Conservation (phyloP, 1,139 yeast species). For the Chernovozyma sophiae-reginae region DNA sequence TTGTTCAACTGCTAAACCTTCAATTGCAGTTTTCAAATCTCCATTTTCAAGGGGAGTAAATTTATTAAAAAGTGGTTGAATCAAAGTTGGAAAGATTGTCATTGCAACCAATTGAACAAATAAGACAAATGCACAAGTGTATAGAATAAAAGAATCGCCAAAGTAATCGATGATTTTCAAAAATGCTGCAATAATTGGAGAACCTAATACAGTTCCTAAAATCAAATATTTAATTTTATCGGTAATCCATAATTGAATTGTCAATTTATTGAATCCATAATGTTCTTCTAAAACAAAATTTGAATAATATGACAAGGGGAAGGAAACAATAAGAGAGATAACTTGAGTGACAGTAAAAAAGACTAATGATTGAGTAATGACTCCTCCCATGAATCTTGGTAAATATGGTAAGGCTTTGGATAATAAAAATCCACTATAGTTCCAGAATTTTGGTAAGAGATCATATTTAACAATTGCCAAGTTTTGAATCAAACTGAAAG, state of each 20-base stretch:
- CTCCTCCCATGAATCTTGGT: conserved; percentile 47
- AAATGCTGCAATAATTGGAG: conserved; percentile 70
- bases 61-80: conserved; percentile 89
- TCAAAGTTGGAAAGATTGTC: conserved; percentile 73
- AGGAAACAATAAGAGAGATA: conserved; percentile 46
- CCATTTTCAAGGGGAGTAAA: conserved; percentile 89
- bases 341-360: conserved; percentile 48
- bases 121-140: conserved; percentile 69
- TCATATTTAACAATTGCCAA: conserved; percentile 57
- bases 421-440: conserved; percentile 41
- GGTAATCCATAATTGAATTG: conserved; percentile 62
- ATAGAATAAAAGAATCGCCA: conserved; percentile 77
- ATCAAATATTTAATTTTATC: conserved; percentile 63
- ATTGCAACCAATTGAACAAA: conserved; percentile 68
- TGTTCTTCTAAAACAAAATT: conserved; percentile 89
- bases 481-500: conserved; percentile 53
- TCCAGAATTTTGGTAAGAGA: conserved; percentile 69
- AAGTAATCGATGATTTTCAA: conserved; percentile 76
- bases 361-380: conserved; percentile 63
- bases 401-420: conserved; percentile 25
- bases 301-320: conserved; percentile 71
- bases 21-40: conserved; percentile 77
- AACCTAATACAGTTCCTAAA: conserved; percentile 56
- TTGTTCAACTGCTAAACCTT: conserved; percentile 67
- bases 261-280: conserved; percentile 88